These are phyloP conservation scores for Sarocladium strictum DNA, from an alignment of 2,329 filamentous ascomycete species.

Conservation along the genomic window DNA sequence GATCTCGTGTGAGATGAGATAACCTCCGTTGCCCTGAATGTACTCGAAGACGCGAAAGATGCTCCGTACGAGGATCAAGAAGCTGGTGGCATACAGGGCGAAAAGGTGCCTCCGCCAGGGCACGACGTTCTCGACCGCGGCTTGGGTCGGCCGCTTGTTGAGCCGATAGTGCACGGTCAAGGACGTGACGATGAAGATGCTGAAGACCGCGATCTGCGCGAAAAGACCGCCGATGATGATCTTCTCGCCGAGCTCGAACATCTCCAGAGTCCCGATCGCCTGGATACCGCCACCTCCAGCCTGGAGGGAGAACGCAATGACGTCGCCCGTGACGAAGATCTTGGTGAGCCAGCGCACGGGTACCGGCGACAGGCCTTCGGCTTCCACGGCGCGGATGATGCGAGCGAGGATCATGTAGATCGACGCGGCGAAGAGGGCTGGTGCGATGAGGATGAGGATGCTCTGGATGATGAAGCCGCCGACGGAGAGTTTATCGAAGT, in stretches of 20 bases:
- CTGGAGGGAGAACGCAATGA: conserved; percentile 47
- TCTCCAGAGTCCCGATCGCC: conserved; percentile 15
- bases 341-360: conserved; percentile 39
- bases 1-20: conserved; percentile 32
- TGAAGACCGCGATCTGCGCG: conserved; percentile 48
- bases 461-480: conserved; percentile 33
- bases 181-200: conserved; percentile 42
- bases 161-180: conserved; percentile 35
- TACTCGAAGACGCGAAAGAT: conserved; percentile 44
- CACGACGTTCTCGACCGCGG: conserved; percentile 11
- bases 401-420: conserved; percentile 46
- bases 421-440: conserved; percentile 41
- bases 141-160: conserved; percentile 15
- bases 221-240: conserved; percentile 46
- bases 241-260: conserved; percentile 32
- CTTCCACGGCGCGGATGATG: conserved; percentile 32
- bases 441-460: conserved; percentile 39
- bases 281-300: conserved; percentile 34
- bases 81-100: conserved; percentile 25
- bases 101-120: conserved; percentile 25
- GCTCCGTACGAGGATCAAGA: conserved; percentile 38
- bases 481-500: conserved; percentile 8
- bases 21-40: conserved; percentile 32
- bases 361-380: conserved; percentile 27
- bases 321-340: conserved; percentile 48